These are phyloP conservation scores for Phaffia rhodozyma DNA, from an alignment of 1,284 basidiomycete genomes.

Conservation along the genomic window DNA sequence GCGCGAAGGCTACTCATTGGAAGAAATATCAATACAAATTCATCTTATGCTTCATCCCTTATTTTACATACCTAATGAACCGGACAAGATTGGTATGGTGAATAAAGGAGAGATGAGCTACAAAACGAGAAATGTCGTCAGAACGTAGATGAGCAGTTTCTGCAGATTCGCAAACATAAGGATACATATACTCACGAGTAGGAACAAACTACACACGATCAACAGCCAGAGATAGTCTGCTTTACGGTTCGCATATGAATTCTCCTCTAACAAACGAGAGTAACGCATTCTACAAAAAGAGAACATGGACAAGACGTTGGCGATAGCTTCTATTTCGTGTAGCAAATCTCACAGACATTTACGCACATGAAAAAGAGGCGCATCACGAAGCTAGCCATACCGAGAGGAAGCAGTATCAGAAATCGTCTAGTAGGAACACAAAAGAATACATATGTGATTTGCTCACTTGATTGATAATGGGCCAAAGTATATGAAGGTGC, in stretches of 20 bases:
- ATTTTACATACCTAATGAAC: constrained; percentile 20
- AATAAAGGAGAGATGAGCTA: constrained; percentile 71
- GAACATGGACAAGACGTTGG: too few species aligned
- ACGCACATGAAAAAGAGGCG: constrained; percentile 95
- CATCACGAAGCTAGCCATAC: constrained; percentile 52
- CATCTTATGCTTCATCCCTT: background rate
- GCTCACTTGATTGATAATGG: constrained; percentile 64
- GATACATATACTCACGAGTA: constrained; percentile 49
- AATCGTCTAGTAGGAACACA: too few species aligned
- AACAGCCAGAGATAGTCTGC: constrained; percentile 94
- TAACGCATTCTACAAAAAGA: constrained; percentile 69
- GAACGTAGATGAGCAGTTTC: background rate
- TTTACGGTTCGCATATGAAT: constrained; percentile 75
- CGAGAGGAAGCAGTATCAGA: too few species aligned
- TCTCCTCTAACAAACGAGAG: constrained; percentile 88
- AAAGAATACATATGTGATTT: too few species aligned
- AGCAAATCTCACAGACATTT: background rate
- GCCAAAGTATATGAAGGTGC: constrained; percentile 94
- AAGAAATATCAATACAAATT: background rate
- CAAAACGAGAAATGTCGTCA: background rate
- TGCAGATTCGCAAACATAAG: background rate
- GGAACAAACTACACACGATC: constrained; percentile 61
- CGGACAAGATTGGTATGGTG: constrained; percentile 63
- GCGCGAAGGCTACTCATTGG: constrained; percentile 59
- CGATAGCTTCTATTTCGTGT: background rate